These are phyloP conservation scores for Hymenotorrendiella dingleyae DNA, from an alignment of 2,329 filamentous ascomycete genomes.

Conservation along the genomic window DNA sequence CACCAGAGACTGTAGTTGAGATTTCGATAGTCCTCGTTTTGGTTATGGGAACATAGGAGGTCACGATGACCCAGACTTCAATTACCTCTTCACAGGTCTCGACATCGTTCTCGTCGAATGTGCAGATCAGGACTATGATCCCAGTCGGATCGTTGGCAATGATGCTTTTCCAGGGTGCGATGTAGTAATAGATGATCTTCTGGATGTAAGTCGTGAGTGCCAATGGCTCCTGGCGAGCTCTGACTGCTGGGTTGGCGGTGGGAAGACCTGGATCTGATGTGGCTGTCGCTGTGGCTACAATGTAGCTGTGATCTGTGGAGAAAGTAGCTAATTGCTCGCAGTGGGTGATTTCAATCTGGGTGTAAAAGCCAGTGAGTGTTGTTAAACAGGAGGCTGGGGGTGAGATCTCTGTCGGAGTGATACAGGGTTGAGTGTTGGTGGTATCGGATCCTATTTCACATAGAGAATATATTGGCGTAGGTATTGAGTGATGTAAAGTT, in stretches of 20 bases:
- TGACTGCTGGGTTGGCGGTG: neutral
- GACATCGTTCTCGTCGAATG: slow-evolving; percentile 2
- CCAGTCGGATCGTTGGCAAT: slow-evolving; percentile 14
- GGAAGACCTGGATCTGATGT: too few species aligned
- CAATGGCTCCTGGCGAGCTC: neutral
- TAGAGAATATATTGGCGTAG: too few species aligned
- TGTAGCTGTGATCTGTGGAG: slow-evolving; percentile 20
- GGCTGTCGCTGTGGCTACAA: slow-evolving; percentile 13
- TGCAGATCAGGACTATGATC: slow-evolving; percentile 20
- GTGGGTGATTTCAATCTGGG: slow-evolving; percentile 19
- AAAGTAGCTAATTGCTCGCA: slow-evolving; percentile 25
- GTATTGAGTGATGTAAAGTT: too few species aligned
- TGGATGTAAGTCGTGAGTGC: slow-evolving; percentile 14
- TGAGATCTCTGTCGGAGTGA: slow-evolving; percentile 13
- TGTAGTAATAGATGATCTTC: slow-evolving; percentile 21
- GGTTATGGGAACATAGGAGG: slow-evolving; percentile 14
- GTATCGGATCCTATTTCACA: too few species aligned
- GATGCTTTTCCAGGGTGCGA: slow-evolving; percentile 25
- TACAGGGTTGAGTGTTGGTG: slow-evolving; percentile 14
- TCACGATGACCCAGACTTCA: slow-evolving; percentile 22
- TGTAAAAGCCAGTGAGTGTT: slow-evolving; percentile 21
- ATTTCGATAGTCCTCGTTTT: slow-evolving; percentile 15
- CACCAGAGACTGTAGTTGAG: slow-evolving; percentile 16
- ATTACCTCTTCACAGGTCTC: slow-evolving; percentile 13
- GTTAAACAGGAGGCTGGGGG: slow-evolving; percentile 20